A percentile compares a stretch with the other conserved stretches of the same genome.
Conservation (phyloP, 768 basidiomycete genomes). For the Antrodiella citrinella region DNA sequence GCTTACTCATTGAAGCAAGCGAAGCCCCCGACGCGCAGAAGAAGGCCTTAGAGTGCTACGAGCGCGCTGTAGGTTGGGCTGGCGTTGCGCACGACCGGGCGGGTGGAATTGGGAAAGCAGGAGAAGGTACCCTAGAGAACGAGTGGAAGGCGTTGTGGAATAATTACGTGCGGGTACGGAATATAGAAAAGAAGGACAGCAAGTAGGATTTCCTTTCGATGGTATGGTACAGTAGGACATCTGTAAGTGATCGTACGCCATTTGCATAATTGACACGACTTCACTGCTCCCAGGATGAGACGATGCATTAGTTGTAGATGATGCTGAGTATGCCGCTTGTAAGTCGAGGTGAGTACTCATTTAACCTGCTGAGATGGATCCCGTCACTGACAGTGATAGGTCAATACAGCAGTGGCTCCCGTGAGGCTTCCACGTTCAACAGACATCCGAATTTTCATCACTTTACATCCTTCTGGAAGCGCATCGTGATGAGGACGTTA, state of each 20-base stretch:
- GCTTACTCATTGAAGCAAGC: constrained; percentile 47
- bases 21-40: constrained; percentile 20
- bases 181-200: constrained; percentile 7
- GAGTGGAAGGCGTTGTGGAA: constrained; percentile 55
- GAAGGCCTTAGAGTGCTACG: constrained; percentile 55
- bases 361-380: too few species aligned
- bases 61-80: constrained; percentile 64
- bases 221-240: not conserved
- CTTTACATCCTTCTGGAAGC: too few species aligned
- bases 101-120: constrained; percentile 33
- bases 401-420: too few species aligned
- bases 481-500: too few species aligned
- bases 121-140: constrained; percentile 44
- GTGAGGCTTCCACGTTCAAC: too few species aligned
- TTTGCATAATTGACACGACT: too few species aligned
- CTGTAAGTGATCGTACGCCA: not conserved
- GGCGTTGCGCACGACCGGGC: constrained; percentile 32
- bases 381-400: too few species aligned
- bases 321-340: too few species aligned
- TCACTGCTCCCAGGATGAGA: too few species aligned
- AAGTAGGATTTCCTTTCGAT: not conserved
- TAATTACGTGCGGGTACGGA: constrained; percentile 50
- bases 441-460: too few species aligned
- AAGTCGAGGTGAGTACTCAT: too few species aligned
- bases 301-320: too few species aligned